phyloP scores from a whole-genome alignment of 2,329 filamentous ascomycete species.

The Emydomyces testavorans region DNA sequence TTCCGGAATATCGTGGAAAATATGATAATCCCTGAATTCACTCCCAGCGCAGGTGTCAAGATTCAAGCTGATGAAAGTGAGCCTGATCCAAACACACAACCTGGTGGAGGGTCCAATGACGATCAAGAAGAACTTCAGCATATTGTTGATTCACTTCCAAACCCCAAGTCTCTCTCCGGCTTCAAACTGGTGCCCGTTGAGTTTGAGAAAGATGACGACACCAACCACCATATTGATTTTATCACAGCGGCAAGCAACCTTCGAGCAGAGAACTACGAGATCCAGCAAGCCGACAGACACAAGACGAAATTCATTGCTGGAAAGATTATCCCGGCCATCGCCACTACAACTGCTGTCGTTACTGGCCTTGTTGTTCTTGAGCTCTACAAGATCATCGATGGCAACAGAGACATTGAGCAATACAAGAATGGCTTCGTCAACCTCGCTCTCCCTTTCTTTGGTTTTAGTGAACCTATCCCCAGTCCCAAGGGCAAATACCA shows the following conservation, averaged over 20 bases:
- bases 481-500: slow-evolving; percentile 87
- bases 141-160: slow-evolving; percentile 61
- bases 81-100: slow-evolving; percentile 71
- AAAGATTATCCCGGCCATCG: slow-evolving; percentile 98
- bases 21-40: slow-evolving; percentile 93
- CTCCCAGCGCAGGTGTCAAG: slow-evolving; percentile 79
- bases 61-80: slow-evolving; percentile 95
- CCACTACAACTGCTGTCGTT: slow-evolving; percentile 89
- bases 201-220: slow-evolving; percentile 98
- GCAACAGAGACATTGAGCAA: slow-evolving; percentile 91
- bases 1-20: slow-evolving; percentile 74
- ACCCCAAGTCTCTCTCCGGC: slow-evolving; percentile 67
- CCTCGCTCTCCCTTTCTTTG: slow-evolving; percentile 90
- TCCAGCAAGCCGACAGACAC: slow-evolving; percentile 80
- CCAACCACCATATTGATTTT: slow-evolving; percentile 97
- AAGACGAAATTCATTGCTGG: slow-evolving; percentile 99
- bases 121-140: slow-evolving; percentile 66
- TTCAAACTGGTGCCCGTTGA: slow-evolving; percentile 88
- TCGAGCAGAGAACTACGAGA: slow-evolving; percentile 96
- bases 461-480: slow-evolving; percentile 91
- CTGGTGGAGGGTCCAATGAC: slow-evolving; percentile 44
- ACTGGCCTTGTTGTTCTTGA: slow-evolving; percentile 88
- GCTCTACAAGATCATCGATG: slow-evolving; percentile 91
- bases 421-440: slow-evolving; percentile 99
- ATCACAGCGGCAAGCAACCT: slow-evolving; percentile 95